Base-by-base conservation (phyloP, 2,329 filamentous ascomycete species). In the Dactylellina leptospora region DNA sequence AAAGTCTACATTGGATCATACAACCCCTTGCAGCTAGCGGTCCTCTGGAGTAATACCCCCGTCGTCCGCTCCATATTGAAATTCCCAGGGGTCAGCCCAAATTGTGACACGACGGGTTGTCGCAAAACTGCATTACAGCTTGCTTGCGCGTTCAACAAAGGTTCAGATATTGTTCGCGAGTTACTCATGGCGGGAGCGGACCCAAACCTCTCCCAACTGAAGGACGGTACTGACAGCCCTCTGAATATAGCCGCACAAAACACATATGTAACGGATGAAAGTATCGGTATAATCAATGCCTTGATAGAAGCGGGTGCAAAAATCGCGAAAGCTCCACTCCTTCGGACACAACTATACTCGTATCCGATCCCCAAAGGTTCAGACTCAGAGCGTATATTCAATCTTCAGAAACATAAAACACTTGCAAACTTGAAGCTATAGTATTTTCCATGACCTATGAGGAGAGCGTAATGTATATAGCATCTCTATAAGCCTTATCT, bases 51-150 rank as follows among this genome's bases (percentile, higher is more conserved):
- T 16, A 56, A 56, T 22, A 2, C 27, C 16, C 33, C 33, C 5
- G 51, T 22, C 4, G 51, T 56, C 13, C 20, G 16, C n/a, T 6
- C 20, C 18, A 11, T 56, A 13, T n/a, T 56, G 16, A 25, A 44
- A 23, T 56, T 23, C 10, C 28, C 11, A 4, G 50, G 33, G 5
- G 44, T 42, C 20, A 44, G 44, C n/a, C 5, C 28, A 16, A 9
- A 56, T 25, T 16, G n/a, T 38, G 10, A 10, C 10, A n/a, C 11
- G 16, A 38, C 10, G 33, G 3, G 9, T 38, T 38, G 2, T 53
- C 51, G 53, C 5, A 45, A 58, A 10, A 25, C 45, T 23, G 61
- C 61, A 1, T 20, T 66, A 9, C 30, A 58, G 27, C 13, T 51
- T 10, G 61, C 61, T 38, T 38, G 33, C 33, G 33, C 11, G 3